Base-by-base conservation (phyloP, 129 eudicot species). In the Glebionis coronaria region DNA sequence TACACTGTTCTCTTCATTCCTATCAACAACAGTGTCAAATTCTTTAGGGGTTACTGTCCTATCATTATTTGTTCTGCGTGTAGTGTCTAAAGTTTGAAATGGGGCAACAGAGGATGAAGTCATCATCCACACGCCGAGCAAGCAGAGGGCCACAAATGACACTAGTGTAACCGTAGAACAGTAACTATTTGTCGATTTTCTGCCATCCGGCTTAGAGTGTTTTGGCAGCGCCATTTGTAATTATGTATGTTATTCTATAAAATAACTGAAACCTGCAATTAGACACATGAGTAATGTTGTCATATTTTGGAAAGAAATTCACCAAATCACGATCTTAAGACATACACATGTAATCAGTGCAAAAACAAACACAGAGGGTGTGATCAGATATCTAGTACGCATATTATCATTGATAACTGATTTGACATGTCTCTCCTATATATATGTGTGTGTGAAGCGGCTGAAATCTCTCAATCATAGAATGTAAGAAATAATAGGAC, bases 51-150 rank as follows among this genome's bases (percentile, higher is more conserved):
- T 75, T 16, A 49, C 62, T 58, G 74, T 70, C 50, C 62, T 73
- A 42, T 69, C 90, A 70, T 82, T 88, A 76, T 75, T 70, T 18
- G 54, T 54, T 85, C 18, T 75, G 10, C 42, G 42, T 35, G 42
- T 76, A 45, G 78, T 56, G 55, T 79, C 97, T 40, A 81, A 19
- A 51, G 62, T 87, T 65, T 79, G 87, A 76, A 76, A 80, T 23
- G 97, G 95, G 38, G 78, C 82, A 11, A 84, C 92, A 4, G 97
- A 94, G 0, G 99, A 89, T 10, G 99, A 94, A 12, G 97, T 86
- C 93, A 94, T 81, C 95, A 94, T 85, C 99, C 99, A 94, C 71
- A 94, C 93, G 40, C 99, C 99, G 28, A 87, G 90, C 66, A 94
- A 82, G 67, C 97, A 89, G 21, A 94, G 80, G 55, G 90, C 99